Evolutionary conservation across 2,329 filamentous ascomycete species (phyloP), one percentile per base, ranked within the genome.

Genomic region (Nothophoma quercina): DNA sequence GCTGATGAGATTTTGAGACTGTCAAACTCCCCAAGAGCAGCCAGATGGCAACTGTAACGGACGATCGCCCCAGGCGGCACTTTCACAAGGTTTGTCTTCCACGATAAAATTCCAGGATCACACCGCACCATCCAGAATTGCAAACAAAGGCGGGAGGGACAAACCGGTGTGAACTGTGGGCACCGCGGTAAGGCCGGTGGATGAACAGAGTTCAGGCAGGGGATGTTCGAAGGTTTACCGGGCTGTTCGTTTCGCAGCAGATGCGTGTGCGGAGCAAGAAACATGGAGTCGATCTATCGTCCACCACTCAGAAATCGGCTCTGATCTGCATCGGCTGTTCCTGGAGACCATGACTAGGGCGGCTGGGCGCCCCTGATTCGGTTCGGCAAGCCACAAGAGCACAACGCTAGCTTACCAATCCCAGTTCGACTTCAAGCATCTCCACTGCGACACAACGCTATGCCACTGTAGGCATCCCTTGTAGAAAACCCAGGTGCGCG

Each of bases 331-430:
- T 51, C 45, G 54, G 39, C 44, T 60, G 62, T 64, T 55, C 63
- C 63, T 64, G 62, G 43, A 25, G 26, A 40, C n/a, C 35, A 35
- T 22, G 41, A 47, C 57, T 35, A 55, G 40, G 23, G 28, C 22
- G 32, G 18, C 25, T 25, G 22, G 18, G 16, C 29, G 51, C 55
- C 59, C 63, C 63, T 69, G 65, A 65, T 65, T 69, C 65, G 67
- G 56, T 65, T 61, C 50, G 55, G 58, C 51, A 57, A 55, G 58
- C 64, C 62, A 63, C 55, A 41, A 58, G 26, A 38, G 44, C 43
- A 56, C 61, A 55, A 40, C 51, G 50, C 62, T 60, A 64, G 47
- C 52, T 52, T 45, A 28, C 19, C 51, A 52, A 53, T 49, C 57
- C 46, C 41, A 51, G 45, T 62, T 53, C 47, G 32, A 55, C 47